Evolutionary conservation across 164 flowering plant species (phyloP).

Genomic region (Brasenia schreberi): DNA sequence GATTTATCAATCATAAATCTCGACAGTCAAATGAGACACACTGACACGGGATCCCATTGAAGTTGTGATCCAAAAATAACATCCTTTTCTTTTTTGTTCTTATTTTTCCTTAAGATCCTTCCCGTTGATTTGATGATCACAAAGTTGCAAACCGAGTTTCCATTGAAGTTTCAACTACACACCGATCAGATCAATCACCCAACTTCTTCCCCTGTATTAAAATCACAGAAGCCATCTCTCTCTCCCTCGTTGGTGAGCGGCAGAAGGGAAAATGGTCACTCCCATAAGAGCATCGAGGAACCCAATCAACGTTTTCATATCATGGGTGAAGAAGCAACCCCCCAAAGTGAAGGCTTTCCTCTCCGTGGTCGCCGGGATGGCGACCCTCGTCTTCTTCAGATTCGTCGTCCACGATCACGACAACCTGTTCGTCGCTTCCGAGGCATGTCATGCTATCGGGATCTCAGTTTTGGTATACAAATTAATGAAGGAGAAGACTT

Average conservation of each 20-base stretch:
- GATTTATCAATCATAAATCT: too few species aligned
- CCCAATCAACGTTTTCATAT: slow-evolving; percentile 2
- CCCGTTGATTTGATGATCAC: too few species aligned
- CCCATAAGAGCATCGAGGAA: slow-evolving; percentile 4
- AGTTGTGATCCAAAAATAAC: too few species aligned
- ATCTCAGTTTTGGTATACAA: slow-evolving; percentile 15
- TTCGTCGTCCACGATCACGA: slow-evolving; percentile 17
- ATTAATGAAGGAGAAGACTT: slow-evolving; percentile 15
- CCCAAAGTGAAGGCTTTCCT: slow-evolving; percentile 16
- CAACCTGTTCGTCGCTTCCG: slow-evolving; percentile 16
- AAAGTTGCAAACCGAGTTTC: too few species aligned
- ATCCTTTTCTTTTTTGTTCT: too few species aligned
- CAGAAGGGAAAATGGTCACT: background rate
- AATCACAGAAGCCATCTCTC: too few species aligned
- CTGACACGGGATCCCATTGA: too few species aligned
- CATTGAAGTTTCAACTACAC: too few species aligned
- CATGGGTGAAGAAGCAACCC: slow-evolving; percentile 15
- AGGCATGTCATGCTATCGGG: slow-evolving; percentile 13
- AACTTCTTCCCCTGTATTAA: too few species aligned
- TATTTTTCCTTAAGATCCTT: too few species aligned
- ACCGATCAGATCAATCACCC: too few species aligned
- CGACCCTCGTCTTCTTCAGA: slow-evolving; percentile 12
- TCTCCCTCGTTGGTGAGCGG: background rate
- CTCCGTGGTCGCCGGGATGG: slow-evolving; percentile 14
- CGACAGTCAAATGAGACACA: too few species aligned